These are phyloP conservation scores for Corchorus capsularis DNA, from an alignment of 345 rosid species.

Conservation along the genomic window DNA sequence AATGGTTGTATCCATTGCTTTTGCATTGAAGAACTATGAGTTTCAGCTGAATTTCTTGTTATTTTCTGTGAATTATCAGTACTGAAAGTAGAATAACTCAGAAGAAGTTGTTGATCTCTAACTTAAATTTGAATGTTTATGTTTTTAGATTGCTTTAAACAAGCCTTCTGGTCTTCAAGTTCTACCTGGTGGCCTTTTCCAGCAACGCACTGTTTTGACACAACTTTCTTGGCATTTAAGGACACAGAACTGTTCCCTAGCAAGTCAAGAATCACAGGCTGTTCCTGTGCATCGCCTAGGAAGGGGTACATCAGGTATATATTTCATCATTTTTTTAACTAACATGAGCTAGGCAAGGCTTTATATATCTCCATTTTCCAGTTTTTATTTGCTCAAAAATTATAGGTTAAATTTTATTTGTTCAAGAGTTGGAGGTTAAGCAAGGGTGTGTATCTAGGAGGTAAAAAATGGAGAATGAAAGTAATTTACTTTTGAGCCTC, in stretches of 20 bases:
- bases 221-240: conserved; percentile 71
- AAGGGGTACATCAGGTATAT: conserved; percentile 87
- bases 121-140: conserved; percentile 7
- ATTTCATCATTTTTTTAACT: not conserved
- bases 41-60: not conserved
- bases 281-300: conserved; percentile 92
- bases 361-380: not conserved
- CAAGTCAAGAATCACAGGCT: conserved; percentile 49
- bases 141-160: conserved; percentile 73
- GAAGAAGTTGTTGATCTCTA: not conserved
- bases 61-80: not conserved
- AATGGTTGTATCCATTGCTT: not conserved
- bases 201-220: conserved; percentile 79
- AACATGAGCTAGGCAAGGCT: conserved; percentile 1
- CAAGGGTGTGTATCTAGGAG: not conserved
- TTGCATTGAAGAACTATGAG: not conserved
- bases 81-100: not conserved
- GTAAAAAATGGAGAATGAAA: not conserved
- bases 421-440: not conserved
- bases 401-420: not conserved
- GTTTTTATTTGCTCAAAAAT: not conserved
- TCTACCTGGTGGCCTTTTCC: conserved; percentile 91
- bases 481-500: not conserved
- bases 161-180: conserved; percentile 96
- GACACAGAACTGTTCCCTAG: conserved; percentile 31